phyloP scores from a whole-genome alignment of 2,329 filamentous ascomycete species.

The Aspergillus amoenus region DNA sequence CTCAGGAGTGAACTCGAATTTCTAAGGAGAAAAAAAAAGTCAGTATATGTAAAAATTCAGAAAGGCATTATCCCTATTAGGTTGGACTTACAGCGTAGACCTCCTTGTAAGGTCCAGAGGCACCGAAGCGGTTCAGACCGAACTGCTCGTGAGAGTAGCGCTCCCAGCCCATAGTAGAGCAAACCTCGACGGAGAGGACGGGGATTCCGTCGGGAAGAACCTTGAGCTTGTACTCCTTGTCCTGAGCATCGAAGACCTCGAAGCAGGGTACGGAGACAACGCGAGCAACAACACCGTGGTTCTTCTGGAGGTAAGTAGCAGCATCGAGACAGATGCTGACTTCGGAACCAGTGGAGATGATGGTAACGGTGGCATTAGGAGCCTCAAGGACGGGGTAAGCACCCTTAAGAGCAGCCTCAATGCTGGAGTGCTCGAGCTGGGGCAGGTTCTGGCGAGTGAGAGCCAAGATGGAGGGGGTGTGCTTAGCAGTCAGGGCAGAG shows the following conservation, averaged over 20 bases:
- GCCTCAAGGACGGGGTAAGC: slow-evolving; percentile 88
- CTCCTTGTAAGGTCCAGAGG: slow-evolving; percentile 94
- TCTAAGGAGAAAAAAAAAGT: slow-evolving; percentile 53
- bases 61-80: neutral
- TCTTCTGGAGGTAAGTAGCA: slow-evolving; percentile 84
- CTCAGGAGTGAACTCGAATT: slow-evolving; percentile 99
- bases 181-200: slow-evolving; percentile 89
- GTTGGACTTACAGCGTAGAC: slow-evolving; percentile 75
- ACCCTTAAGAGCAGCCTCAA: slow-evolving; percentile 90
- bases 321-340: slow-evolving; percentile 91
- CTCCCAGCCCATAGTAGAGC: slow-evolving; percentile 98
- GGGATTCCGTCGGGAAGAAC: slow-evolving; percentile 94
- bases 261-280: slow-evolving; percentile 95
- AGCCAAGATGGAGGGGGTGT: slow-evolving; percentile 89
- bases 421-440: slow-evolving; percentile 89
- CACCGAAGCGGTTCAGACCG: slow-evolving; percentile 97
- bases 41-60: slow-evolving; percentile 5
- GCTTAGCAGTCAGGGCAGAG: slow-evolving; percentile 82
- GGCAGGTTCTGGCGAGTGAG: slow-evolving; percentile 98
- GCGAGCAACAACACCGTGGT: slow-evolving; percentile 82
- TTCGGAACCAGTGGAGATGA: slow-evolving; percentile 95
- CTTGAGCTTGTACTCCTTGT: slow-evolving; percentile 91
- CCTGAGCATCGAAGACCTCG: slow-evolving; percentile 92
- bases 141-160: slow-evolving; percentile 99
- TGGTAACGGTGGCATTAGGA: slow-evolving; percentile 78